Conservation (phyloP, 2,329 filamentous ascomycete genomes). For the Pseudogymnoascus sp. region DNA sequence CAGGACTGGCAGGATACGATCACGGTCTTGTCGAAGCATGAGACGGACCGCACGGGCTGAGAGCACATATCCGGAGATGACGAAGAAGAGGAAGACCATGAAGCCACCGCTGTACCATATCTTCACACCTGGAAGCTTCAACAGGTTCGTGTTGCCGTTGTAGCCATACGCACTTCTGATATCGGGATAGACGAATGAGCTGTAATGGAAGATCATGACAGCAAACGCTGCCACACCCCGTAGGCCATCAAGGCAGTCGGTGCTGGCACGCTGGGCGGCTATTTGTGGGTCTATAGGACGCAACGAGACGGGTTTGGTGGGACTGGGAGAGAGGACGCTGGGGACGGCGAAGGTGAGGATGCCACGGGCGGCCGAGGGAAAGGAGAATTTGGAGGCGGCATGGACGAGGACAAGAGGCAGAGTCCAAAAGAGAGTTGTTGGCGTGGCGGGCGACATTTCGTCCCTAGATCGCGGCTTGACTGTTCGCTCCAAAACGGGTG, state of each 20-base stretch:
- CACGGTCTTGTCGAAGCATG: constrained; percentile 33
- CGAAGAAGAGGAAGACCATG: constrained; percentile 46
- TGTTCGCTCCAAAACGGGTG: background rate
- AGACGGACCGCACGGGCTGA: constrained; percentile 38
- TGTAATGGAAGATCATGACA: constrained; percentile 2
- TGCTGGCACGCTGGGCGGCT: constrained; percentile 2
- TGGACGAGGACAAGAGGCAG: background rate
- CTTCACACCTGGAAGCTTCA: constrained; percentile 38
- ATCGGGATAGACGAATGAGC: background rate
- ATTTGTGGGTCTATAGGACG: constrained; percentile 3
- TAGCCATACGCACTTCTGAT: constrained; percentile 23
- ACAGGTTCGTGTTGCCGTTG: constrained; percentile 28
- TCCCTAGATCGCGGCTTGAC: background rate
- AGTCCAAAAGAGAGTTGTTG: background rate
- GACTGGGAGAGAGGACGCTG: background rate
- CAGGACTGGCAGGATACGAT: constrained; percentile 33
- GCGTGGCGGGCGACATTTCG: background rate
- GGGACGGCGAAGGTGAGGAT: constrained; percentile 2
- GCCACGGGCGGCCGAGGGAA: background rate
- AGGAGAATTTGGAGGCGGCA: background rate
- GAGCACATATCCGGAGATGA: constrained; percentile 44
- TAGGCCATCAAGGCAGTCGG: background rate
- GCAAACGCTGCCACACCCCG: constrained; percentile 2
- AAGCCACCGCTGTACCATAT: constrained; percentile 36
- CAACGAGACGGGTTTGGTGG: background rate